Evolutionary conservation across 2,329 filamentous ascomycete species (phyloP).

Genomic region (Curvularia hawaiiensis): DNA sequence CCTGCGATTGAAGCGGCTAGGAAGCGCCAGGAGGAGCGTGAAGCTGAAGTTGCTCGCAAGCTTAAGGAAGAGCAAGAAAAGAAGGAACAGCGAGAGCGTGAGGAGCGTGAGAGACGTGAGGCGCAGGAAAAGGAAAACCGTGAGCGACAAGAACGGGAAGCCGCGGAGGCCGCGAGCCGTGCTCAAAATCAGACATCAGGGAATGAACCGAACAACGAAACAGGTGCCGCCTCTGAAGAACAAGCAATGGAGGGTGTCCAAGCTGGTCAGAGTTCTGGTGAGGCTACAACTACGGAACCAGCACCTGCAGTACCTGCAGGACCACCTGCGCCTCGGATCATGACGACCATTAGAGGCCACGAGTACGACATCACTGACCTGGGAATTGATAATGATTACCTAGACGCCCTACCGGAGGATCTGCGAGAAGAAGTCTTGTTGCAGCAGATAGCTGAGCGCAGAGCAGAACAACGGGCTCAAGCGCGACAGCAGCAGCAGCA

Average conservation of each 20-base stretch:
- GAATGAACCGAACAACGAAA: slow-evolving; percentile 38
- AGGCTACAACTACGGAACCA: slow-evolving; percentile 28
- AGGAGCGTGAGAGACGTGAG: slow-evolving; percentile 62
- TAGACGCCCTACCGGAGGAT: slow-evolving; percentile 96
- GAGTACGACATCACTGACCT: slow-evolving; percentile 92
- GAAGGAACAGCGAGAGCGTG: slow-evolving; percentile 64
- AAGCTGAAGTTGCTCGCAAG: slow-evolving; percentile 72
- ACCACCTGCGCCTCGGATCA: slow-evolving; percentile 64
- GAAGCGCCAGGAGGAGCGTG: slow-evolving; percentile 72
- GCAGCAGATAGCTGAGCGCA: slow-evolving; percentile 81
- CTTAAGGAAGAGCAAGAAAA: slow-evolving; percentile 66
- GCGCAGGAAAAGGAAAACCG: slow-evolving; percentile 56
- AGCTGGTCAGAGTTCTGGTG: slow-evolving; percentile 45
- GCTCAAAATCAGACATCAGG: slow-evolving; percentile 34
- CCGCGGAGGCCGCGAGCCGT: slow-evolving; percentile 46
- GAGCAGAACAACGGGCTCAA: slow-evolving; percentile 48
- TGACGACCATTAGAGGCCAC: slow-evolving; percentile 82
- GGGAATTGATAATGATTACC: slow-evolving; percentile 91
- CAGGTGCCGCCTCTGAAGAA: slow-evolving; percentile 46
- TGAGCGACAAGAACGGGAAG: slow-evolving; percentile 48
- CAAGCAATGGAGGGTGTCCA: slow-evolving; percentile 81
- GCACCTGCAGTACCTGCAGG: slow-evolving; percentile 20
- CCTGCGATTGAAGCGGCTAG: slow-evolving; percentile 83
- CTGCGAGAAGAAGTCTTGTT: slow-evolving; percentile 95
- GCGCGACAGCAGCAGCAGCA: slow-evolving; percentile 48